Evolutionary conservation across 805 yeast genomes (phyloP).

Genomic region (Kodamaea jinghongensis): DNA sequence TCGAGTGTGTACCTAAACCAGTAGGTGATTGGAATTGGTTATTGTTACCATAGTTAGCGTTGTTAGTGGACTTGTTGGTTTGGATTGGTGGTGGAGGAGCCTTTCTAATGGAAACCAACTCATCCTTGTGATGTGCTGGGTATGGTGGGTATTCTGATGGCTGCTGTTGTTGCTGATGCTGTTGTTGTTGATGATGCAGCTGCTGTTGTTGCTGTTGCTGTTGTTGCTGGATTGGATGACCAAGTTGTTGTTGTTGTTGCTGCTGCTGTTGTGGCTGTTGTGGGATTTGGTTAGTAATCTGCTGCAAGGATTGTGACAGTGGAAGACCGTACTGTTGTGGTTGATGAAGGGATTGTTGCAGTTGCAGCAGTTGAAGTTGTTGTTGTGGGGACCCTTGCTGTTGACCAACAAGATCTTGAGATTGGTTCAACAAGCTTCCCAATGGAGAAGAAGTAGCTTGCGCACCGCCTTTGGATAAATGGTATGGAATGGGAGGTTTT

Average conservation of each 20-base stretch:
- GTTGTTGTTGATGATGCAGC: slow-evolving; percentile 3
- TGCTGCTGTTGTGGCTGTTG: slow-evolving; percentile 2
- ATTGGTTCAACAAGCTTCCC: slow-evolving; percentile 28
- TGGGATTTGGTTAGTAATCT: slow-evolving; percentile 1
- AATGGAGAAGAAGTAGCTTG: slow-evolving; percentile 28
- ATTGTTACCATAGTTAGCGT: slow-evolving; percentile 1
- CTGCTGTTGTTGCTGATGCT: slow-evolving; percentile 7
- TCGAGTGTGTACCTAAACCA: slow-evolving; percentile 22
- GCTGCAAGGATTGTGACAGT: slow-evolving; percentile 17
- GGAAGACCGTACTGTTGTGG: too few species aligned
- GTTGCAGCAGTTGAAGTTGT: not conserved
- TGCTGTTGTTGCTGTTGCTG: slow-evolving; percentile 4
- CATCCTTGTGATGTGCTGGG: not conserved
- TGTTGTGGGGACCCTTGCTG: not conserved
- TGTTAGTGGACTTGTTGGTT: slow-evolving; percentile 3
- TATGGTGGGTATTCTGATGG: too few species aligned
- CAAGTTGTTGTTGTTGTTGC: not conserved
- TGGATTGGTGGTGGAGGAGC: slow-evolving; percentile 54
- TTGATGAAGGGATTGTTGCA: not conserved
- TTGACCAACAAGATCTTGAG: slow-evolving; percentile 10
- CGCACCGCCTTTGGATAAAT: slow-evolving; percentile 21
- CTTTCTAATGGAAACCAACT: slow-evolving; percentile 47
- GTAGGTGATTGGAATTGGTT: slow-evolving; percentile 16
- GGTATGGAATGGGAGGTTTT: slow-evolving; percentile 44
- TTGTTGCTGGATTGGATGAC: slow-evolving; percentile 1